Evolutionary conservation across 345 rosid genomes (phyloP).

Genomic region (Luvunga scandens): DNA sequence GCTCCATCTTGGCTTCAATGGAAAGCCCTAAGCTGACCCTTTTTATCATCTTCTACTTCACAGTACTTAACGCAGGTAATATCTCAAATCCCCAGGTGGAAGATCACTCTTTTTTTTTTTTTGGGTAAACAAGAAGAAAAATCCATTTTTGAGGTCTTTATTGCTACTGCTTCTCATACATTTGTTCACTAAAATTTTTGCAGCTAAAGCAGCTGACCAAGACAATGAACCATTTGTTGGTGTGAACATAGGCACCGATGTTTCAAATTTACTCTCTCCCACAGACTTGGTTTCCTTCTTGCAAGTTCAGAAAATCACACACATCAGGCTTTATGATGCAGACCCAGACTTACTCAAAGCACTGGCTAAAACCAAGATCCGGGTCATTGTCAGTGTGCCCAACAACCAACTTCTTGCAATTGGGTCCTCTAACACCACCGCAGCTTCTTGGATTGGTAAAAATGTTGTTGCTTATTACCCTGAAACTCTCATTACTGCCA

Average conservation of each 20-base stretch:
- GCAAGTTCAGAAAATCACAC: constrained; percentile 68
- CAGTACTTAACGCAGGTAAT: constrained; percentile 23
- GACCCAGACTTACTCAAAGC: constrained; percentile 75
- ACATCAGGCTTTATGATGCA: constrained; percentile 78
- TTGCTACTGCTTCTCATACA: background rate
- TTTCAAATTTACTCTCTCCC: constrained; percentile 50
- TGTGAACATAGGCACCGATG: constrained; percentile 79
- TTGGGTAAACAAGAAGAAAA: background rate
- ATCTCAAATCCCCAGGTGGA: constrained; percentile 6
- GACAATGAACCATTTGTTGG: constrained; percentile 80
- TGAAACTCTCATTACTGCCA: constrained; percentile 59
- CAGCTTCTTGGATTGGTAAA: constrained; percentile 82
- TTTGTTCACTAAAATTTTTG: constrained; percentile 6
- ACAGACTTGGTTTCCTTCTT: constrained; percentile 59
- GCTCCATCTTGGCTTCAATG: constrained; percentile 59
- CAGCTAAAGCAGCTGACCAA: constrained; percentile 37
- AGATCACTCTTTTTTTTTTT: background rate
- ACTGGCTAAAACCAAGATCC: constrained; percentile 81
- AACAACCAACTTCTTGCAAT: constrained; percentile 93
- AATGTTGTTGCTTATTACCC: constrained; percentile 86
- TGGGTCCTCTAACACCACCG: constrained; percentile 83
- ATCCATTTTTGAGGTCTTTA: background rate
- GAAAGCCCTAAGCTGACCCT: constrained; percentile 44
- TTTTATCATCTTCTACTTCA: constrained; percentile 32
- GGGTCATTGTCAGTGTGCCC: constrained; percentile 82